Percentiles rank a stretch among this genome's conserved stretches.
phyloP scores from a whole-genome alignment of 805 yeast genomes.

The Yamadazyma sp. region DNA sequence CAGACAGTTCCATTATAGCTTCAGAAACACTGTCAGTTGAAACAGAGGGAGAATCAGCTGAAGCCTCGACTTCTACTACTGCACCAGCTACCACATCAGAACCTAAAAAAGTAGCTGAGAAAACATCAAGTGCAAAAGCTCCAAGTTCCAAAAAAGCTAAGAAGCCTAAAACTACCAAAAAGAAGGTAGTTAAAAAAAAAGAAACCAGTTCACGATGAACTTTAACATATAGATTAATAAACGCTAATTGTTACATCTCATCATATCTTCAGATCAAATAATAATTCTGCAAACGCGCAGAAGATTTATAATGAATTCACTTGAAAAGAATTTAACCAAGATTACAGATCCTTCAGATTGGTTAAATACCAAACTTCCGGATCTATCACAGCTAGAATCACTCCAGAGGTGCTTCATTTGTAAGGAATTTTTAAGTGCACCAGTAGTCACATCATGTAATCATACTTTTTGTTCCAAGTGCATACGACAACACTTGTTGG shows the following conservation, averaged over 20 bases:
- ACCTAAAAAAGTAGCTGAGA: too few relatives aligned
- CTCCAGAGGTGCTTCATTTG: constrained; percentile 82
- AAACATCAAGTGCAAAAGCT: too few relatives aligned
- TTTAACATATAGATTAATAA: constrained; percentile 2
- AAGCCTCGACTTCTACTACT: not conserved
- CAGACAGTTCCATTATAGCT: too few relatives aligned
- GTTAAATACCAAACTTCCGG: constrained; percentile 51
- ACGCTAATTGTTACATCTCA: not conserved
- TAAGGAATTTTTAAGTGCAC: constrained; percentile 75
- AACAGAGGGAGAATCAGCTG: not conserved
- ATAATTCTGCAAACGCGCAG: too few relatives aligned
- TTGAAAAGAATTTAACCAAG: too few relatives aligned
- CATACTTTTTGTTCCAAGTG: constrained; percentile 90
- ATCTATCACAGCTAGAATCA: constrained; percentile 60
- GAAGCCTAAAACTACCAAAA: constrained; percentile 1
- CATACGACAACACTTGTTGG: constrained; percentile 66
- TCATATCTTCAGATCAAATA: not conserved
- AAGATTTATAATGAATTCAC: too few relatives aligned
- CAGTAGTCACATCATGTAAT: constrained; percentile 80
- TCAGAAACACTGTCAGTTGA: too few relatives aligned
- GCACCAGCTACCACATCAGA: too few relatives aligned
- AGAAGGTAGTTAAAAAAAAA: constrained; percentile 4
- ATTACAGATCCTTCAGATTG: constrained; percentile 73
- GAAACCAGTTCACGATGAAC: constrained; percentile 11
- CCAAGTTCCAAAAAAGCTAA: not conserved